A percentile compares a stretch with the other conserved stretches of the same genome.
Conservation (phyloP, 495 filamentous ascomycete species). For the Penicillium pulvis region DNA sequence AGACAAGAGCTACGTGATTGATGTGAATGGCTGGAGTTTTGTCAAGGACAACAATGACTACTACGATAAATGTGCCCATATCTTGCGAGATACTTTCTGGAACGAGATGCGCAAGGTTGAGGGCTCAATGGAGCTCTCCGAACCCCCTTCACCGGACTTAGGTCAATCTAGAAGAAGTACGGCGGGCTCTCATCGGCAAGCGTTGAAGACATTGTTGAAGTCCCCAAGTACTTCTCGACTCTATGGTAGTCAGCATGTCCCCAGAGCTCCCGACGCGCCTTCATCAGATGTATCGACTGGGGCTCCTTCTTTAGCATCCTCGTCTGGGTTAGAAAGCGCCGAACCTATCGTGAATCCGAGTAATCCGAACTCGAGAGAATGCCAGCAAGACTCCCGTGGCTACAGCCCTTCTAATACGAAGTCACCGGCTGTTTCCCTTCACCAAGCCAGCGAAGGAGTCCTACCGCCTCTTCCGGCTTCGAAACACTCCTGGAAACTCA, state of each 20-base stretch:
- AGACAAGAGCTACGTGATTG: conserved; percentile 93
- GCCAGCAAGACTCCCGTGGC: conserved; percentile 22
- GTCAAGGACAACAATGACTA: conserved; percentile 99
- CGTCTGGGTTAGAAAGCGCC: conserved; percentile 47
- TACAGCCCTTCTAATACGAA: conserved; percentile 36
- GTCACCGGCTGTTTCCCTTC: conserved; percentile 32
- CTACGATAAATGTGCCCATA: conserved; percentile 86
- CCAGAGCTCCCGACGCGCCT: conserved; percentile 37
- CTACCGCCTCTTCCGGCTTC: conserved; percentile 76
- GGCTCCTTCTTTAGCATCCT: conserved; percentile 51
- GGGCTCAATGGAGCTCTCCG: conserved; percentile 37
- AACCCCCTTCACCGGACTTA: conserved; percentile 34
- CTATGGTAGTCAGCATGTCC: conserved; percentile 46
- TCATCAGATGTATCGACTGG: conserved; percentile 45
- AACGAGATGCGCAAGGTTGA: conserved; percentile 65
- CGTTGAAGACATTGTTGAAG: conserved; percentile 60
- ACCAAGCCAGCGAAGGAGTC: conserved; percentile 30
- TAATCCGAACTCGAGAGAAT: conserved; percentile 28
- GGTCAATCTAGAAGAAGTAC: conserved; percentile 35
- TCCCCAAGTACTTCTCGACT: conserved; percentile 67
- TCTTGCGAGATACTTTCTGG: conserved; percentile 84
- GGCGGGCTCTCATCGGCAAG: conserved; percentile 40
- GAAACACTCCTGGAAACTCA: conserved; percentile 96
- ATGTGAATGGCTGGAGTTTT: conserved; percentile 99
- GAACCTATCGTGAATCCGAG: conserved; percentile 24